Evolutionary conservation across 495 filamentous ascomycete species (phyloP).

Genomic region (Tirmania nivea): DNA sequence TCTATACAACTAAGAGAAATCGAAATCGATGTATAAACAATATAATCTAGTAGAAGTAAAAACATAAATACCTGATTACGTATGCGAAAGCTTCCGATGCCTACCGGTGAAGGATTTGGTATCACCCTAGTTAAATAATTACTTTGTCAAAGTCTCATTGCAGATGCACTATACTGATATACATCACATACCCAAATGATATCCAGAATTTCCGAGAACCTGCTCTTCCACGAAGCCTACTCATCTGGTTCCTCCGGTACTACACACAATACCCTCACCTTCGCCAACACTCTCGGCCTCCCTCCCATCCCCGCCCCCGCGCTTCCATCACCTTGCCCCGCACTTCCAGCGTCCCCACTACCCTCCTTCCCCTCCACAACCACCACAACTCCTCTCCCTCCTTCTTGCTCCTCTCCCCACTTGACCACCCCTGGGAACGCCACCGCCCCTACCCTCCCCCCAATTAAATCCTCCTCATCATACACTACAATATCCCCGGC

Average conservation of each 20-base stretch:
- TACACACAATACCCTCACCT: background rate
- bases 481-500: background rate
- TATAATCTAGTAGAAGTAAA: too few species aligned
- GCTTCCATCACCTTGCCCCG: background rate
- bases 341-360: background rate
- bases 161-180: too few species aligned
- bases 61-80: too few species aligned
- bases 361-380: background rate
- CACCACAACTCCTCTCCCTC: background rate
- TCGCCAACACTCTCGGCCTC: background rate
- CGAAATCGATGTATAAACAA: too few species aligned
- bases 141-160: too few species aligned
- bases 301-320: background rate
- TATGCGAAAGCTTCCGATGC: too few species aligned
- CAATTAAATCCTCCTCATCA: background rate
- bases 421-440: background rate
- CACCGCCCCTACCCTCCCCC: background rate
- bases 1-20: too few species aligned
- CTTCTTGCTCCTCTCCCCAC: background rate
- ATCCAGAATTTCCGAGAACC: too few species aligned
- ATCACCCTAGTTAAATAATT: too few species aligned
- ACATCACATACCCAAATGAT: too few species aligned
- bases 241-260: background rate
- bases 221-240: background rate
- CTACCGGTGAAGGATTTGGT: too few species aligned